phyloP scores from a whole-genome alignment of 805 yeast genomes.

The Sporopachydermia quercuum region DNA sequence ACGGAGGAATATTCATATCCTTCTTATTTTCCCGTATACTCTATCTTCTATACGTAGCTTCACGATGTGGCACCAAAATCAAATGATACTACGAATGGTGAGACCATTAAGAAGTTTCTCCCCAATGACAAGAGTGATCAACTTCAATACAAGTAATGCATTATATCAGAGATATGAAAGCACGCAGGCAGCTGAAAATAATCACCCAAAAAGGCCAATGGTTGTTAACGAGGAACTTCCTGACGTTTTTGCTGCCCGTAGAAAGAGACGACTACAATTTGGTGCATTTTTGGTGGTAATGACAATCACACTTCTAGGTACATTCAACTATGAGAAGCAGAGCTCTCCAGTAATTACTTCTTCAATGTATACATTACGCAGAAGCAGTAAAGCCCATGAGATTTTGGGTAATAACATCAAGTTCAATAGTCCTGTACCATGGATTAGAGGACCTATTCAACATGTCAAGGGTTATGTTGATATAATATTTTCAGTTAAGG shows the following conservation, averaged over 20 bases:
- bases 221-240: conserved; percentile 73
- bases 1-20: too few relatives aligned
- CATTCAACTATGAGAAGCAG: conserved; percentile 87
- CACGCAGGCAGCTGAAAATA: neutral
- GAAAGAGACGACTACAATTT: conserved; percentile 39
- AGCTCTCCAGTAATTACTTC: conserved; percentile 82
- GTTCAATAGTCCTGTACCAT: conserved; percentile 65
- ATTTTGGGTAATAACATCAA: conserved; percentile 63
- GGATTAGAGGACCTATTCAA: conserved; percentile 77
- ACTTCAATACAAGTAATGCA: too few relatives aligned
- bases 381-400: conserved; percentile 50
- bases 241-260: conserved; percentile 27
- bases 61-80: too few relatives aligned
- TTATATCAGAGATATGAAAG: too few relatives aligned
- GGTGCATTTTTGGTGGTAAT: conserved; percentile 36
- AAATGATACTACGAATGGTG: too few relatives aligned
- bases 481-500: conserved; percentile 54
- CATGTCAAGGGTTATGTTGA: conserved; percentile 74
- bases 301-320: conserved; percentile 41
- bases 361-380: conserved; percentile 70
- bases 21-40: too few relatives aligned
- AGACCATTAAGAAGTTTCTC: too few relatives aligned
- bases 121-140: too few relatives aligned
- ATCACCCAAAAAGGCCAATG: conserved; percentile 25
- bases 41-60: too few relatives aligned